A percentile compares a stretch with the other conserved stretches of the same genome.
Conservation (phyloP, 805 yeast genomes). For the Candida dendrica region DNA sequence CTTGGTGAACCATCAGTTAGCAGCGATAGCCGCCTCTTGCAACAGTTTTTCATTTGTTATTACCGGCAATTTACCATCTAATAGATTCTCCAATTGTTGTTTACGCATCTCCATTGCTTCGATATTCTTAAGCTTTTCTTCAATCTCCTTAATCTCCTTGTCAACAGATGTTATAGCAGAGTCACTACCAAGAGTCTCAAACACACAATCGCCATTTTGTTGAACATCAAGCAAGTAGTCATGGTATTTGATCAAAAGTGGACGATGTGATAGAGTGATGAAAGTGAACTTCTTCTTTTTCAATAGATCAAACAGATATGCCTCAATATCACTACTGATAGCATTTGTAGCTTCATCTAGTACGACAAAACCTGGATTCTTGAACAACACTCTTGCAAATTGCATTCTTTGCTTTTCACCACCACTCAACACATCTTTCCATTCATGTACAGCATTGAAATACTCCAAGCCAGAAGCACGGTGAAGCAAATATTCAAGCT, state of each 20-base stretch:
- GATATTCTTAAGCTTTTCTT: conserved; percentile 51
- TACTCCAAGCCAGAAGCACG: conserved; percentile 48
- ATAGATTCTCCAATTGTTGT: conserved; percentile 39
- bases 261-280: conserved; percentile 78
- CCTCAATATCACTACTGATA: conserved; percentile 84
- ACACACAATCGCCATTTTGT: conserved; percentile 47
- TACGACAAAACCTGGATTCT: conserved; percentile 72
- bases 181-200: conserved; percentile 59
- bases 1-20: conserved; percentile 2
- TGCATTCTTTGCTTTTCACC: conserved; percentile 90
- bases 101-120: conserved; percentile 55
- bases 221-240: conserved; percentile 66
- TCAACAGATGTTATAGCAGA: conserved; percentile 64
- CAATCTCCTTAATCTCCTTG: conserved; percentile 64
- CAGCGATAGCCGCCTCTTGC: not conserved
- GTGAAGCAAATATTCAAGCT: conserved; percentile 69
- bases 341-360: conserved; percentile 95
- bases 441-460: conserved; percentile 45
- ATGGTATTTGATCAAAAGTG: conserved; percentile 78
- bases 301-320: conserved; percentile 70
- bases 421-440: conserved; percentile 93
- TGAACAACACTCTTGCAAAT: conserved; percentile 79
- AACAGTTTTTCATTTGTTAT: not conserved
- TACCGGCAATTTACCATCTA: conserved; percentile 16
- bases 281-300: conserved; percentile 65